phyloP scores from a whole-genome alignment of 164 flowering plant genomes.

The Nymphaea colorata region DNA sequence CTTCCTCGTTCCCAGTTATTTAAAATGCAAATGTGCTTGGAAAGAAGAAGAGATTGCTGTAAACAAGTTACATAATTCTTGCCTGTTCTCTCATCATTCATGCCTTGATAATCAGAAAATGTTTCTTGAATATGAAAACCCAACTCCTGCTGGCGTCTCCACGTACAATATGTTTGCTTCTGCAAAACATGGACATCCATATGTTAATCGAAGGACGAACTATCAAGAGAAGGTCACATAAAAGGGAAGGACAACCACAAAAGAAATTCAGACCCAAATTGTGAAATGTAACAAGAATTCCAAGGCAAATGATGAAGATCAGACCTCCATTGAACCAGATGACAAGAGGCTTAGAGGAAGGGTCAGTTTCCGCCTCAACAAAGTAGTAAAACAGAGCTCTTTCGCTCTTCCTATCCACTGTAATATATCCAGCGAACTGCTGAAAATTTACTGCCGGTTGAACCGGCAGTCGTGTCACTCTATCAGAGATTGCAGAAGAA shows the following conservation, averaged over 20 bases:
- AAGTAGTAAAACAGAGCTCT: conserved; percentile 69
- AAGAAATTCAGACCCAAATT: neutral
- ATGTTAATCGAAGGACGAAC: neutral
- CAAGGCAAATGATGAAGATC: neutral
- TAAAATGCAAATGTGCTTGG: neutral
- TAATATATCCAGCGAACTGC: conserved; percentile 62
- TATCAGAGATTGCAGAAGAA: conserved; percentile 22
- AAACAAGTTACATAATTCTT: conserved; percentile 1
- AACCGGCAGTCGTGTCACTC: conserved; percentile 38
- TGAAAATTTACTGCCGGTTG: conserved; percentile 58
- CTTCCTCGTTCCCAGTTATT: neutral
- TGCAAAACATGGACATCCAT: conserved; percentile 22
- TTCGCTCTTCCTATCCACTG: conserved; percentile 30
- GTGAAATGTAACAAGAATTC: neutral
- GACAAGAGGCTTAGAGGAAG: conserved; percentile 59
- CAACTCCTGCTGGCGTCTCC: conserved; percentile 59
- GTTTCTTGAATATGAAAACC: conserved; percentile 74
- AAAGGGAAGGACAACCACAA: neutral
- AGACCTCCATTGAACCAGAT: conserved; percentile 82
- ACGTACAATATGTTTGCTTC: conserved; percentile 90
- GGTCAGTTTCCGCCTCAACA: conserved; percentile 53
- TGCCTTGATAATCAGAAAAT: conserved; percentile 37
- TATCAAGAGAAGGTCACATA: neutral
- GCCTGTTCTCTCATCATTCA: conserved; percentile 79
- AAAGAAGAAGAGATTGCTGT: neutral